Conservation (phyloP, 345 rosid genomes). For the Populus alba region DNA sequence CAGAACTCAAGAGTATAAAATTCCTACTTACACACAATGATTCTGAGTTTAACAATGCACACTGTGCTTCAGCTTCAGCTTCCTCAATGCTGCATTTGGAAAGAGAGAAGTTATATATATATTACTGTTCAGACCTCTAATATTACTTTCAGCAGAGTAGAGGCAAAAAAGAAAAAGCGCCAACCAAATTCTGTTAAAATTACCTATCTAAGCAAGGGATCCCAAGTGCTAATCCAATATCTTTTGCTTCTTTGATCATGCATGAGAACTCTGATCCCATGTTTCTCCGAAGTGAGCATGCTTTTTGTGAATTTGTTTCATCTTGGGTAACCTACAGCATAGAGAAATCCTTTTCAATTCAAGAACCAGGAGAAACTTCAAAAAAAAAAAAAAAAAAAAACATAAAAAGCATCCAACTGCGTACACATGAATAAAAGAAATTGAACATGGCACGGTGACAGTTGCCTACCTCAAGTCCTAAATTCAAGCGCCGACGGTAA, state of each 20-base stretch:
- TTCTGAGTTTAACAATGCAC: constrained; percentile 76
- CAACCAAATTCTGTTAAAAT: not conserved
- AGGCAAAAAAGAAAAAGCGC: not conserved
- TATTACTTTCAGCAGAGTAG: not conserved
- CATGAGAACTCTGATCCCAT: constrained; percentile 92
- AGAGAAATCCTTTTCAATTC: not conserved
- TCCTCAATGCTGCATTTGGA: constrained; percentile 67
- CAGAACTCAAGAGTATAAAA: not conserved
- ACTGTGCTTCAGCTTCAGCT: constrained; percentile 96
- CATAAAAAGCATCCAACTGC: not conserved
- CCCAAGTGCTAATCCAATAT: constrained; percentile 72
- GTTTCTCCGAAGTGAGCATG: constrained; percentile 67
- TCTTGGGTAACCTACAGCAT: constrained; percentile 50
- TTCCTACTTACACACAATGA: constrained; percentile 70
- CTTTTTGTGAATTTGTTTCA: constrained; percentile 38
- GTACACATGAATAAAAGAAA: not conserved
- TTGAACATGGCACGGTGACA: not conserved
- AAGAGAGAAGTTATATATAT: not conserved
- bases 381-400: not conserved
- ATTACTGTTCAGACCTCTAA: not conserved
- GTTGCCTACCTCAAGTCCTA: constrained; percentile 48
- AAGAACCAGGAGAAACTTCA: not conserved
- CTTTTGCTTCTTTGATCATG: constrained; percentile 80
- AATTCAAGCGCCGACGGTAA: constrained; percentile 65
- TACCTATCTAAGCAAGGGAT: constrained; percentile 94